Evolutionary conservation across 768 basidiomycete species (phyloP).

Genomic region (Auriculariales sp.): DNA sequence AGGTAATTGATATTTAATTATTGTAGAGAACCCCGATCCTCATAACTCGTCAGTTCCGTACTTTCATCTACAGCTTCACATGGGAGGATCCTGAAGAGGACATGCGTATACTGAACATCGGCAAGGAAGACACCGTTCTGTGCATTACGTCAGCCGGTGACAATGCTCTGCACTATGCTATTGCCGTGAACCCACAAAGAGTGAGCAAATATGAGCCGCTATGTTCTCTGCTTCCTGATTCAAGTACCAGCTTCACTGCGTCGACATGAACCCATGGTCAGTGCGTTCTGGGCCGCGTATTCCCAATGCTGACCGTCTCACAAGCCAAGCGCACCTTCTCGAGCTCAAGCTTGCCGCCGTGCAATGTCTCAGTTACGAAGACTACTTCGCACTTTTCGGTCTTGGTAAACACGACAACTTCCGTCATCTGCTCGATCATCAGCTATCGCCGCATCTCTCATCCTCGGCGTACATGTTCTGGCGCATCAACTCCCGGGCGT

Average conservation of each 20-base stretch:
- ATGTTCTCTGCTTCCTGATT: constrained; percentile 1
- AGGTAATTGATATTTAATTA: constrained; percentile 24
- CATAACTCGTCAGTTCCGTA: constrained; percentile 23
- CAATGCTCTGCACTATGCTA: constrained; percentile 68
- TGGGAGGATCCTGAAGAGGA: constrained; percentile 70
- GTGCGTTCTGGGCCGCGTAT: not conserved
- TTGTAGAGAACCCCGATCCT: not conserved
- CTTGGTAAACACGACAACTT: constrained; percentile 45
- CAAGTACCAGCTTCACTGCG: constrained; percentile 39
- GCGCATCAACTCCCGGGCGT: constrained; percentile 39
- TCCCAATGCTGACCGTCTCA: constrained; percentile 5
- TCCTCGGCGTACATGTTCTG: constrained; percentile 67
- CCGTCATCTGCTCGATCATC: constrained; percentile 40
- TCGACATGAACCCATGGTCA: constrained; percentile 58
- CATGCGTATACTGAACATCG: constrained; percentile 45
- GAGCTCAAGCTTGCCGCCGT: constrained; percentile 66
- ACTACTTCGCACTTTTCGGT: constrained; percentile 58
- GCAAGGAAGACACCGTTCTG: constrained; percentile 47
- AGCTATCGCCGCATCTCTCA: constrained; percentile 52
- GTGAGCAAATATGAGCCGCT: constrained; percentile 16
- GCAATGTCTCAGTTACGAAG: constrained; percentile 37
- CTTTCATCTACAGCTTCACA: constrained; percentile 51
- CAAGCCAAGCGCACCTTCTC: constrained; percentile 60
- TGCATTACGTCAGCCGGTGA: constrained; percentile 70
- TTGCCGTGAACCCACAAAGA: constrained; percentile 41